Base-by-base conservation (phyloP, 345 rosid genomes). In the Populus tremula region DNA sequence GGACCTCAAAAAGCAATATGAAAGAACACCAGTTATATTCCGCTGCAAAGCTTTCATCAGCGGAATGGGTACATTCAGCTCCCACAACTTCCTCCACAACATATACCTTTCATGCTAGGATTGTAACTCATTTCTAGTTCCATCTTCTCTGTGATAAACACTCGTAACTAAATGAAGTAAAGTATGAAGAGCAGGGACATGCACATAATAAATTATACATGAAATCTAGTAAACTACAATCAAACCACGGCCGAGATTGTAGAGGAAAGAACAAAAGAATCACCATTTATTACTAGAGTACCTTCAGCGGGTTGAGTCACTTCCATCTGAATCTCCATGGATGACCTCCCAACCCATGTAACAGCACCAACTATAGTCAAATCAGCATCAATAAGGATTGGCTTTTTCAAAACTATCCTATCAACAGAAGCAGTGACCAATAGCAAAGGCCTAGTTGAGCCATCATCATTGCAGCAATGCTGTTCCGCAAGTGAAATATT, bases 401-500 rank as follows among this genome's bases (percentile, higher is more conserved):
- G 89, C 76, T 84, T 90, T 78, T 86, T 92, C 72, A 92, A 85
- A 35, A 88, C 87, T 70, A 94, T 89, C 84, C 86, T 88, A 80
- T 94, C 97, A 62, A 92, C 98, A 70, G 98, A 89, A 84, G 97
- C 98, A 79, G 96, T 94, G 81, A 94, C 98, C 86, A 92, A 82
- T 16, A 90, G 75, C 75, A 94, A 80, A 41, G 93, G 85, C 82
- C 87, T 90, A 25, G 92, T 88, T 27, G 77, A 76, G 17, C 91
- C 87, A 74, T 88, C 85, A 66, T 90, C 89, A 45, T 77, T 85
- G 69, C 84, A 79, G 71, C 97, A 91, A 75, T 94, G 98, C 93
- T 94, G 84, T 18, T 76, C 72, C 73, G 61, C 70, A 79, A 36
- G 67, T 50, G n/a, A 67, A 56, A 33, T 67, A 38, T 25, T 17